Evolutionary conservation across 1,284 basidiomycete species (phyloP), one percentile per base, ranked within the genome.

Genomic region (Porogramme epimiltina): DNA sequence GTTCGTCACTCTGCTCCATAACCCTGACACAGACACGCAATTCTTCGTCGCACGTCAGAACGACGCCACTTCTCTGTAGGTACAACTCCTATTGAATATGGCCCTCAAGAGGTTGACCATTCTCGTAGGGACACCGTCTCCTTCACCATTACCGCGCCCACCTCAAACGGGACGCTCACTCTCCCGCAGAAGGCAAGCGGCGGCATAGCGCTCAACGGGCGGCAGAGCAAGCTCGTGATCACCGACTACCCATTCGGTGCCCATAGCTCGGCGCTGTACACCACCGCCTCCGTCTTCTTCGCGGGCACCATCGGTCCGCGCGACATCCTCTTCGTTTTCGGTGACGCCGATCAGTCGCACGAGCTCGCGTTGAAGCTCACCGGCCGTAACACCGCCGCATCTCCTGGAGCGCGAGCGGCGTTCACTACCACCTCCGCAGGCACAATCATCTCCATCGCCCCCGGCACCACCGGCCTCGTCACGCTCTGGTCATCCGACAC

Each of bases 31-130:
- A 0, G 69, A 70, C 3, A 71, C 86, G 2, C 75, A 78, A 3
- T 93, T 91, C 69, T 89, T 85, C 62, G 77, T 93, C 47, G 76
- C 79, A 15, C 76, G 91, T 8, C 89, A 93, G 59, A 71, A 64
- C 3, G 73, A 83, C 63, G 86, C 87, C 5, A 82, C 80, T 1
- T 86, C 86, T 2, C 82, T 73, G 88, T 89, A 54, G 64, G n/a
- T n/a, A n/a, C n/a, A n/a, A n/a, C n/a, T n/a, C n/a, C n/a, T n/a
- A n/a, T n/a, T n/a, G n/a, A n/a, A n/a, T n/a, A n/a, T n/a, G n/a
- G n/a, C n/a, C n/a, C n/a, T n/a, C n/a, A n/a, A n/a, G n/a, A n/a
- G n/a, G n/a, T n/a, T n/a, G n/a, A n/a, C n/a, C n/a, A n/a, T n/a
- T n/a, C n/a, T n/a, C n/a, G 13, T 55, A 86, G 85, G 6, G 73